Evolutionary conservation across 2,329 filamentous ascomycete genomes (phyloP).

Genomic region (Atkinsonella texensis): DNA sequence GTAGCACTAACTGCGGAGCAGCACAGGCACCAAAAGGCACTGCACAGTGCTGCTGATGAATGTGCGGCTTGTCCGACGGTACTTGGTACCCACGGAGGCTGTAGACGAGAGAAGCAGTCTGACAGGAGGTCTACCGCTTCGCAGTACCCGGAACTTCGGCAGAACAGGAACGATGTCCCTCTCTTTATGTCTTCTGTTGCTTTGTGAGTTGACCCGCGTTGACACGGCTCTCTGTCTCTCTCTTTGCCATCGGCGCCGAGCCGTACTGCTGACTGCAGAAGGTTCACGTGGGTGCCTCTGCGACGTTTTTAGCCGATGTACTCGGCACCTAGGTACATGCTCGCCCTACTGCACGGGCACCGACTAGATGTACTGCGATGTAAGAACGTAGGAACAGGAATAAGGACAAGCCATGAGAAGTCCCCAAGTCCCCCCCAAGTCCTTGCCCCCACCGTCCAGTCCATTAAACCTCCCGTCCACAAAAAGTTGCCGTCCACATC

Average conservation of each 20-base stretch:
- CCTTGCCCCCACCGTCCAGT: conserved; percentile 1
- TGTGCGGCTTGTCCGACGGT: no score
- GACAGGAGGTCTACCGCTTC: no score
- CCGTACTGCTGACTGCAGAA: background rate
- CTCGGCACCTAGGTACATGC: no score
- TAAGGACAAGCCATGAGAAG: background rate
- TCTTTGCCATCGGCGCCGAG: background rate
- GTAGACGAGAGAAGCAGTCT: no score
- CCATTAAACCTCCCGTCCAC: conserved; percentile 5
- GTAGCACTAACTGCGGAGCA: background rate
- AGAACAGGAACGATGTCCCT: no score
- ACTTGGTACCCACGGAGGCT: no score
- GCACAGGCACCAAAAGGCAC: background rate
- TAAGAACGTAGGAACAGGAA: no score
- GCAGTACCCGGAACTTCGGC: no score
- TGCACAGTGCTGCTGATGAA: background rate
- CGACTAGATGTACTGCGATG: no score
- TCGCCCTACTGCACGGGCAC: no score
- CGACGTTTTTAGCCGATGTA: background rate
- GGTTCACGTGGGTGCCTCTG: no score
- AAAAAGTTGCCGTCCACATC: conserved; percentile 1
- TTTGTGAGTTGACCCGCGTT: background rate
- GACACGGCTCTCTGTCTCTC: background rate
- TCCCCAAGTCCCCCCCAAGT: background rate
- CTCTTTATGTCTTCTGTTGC: no score